Percentiles rank a stretch among this genome's conserved stretches.
Evolutionary conservation across 2,329 filamentous ascomycete genomes (phyloP).

Genomic region (Endoconidiophora laricicola): DNA sequence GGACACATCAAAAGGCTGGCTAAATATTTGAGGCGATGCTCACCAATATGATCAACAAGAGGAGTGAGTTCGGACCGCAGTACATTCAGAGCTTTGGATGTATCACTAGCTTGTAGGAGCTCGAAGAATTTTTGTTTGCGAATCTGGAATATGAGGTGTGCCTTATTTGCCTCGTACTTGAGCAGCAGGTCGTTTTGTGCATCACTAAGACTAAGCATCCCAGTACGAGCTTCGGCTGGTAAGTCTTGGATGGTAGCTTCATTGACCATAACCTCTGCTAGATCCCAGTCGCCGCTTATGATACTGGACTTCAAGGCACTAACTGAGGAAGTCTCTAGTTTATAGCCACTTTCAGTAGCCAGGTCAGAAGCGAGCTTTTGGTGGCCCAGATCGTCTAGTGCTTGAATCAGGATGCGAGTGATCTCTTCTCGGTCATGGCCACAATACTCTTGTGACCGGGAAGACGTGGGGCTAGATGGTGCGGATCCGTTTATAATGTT

Average conservation of each 20-base stretch:
- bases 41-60: constrained; percentile 62
- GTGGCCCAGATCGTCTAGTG: constrained; percentile 78
- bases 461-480: not conserved
- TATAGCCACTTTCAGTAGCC: constrained; percentile 66
- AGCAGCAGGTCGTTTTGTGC: not conserved
- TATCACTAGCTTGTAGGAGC: constrained; percentile 61
- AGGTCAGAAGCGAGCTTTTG: constrained; percentile 57
- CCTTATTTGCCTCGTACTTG: constrained; percentile 16
- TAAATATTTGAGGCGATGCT: constrained; percentile 31
- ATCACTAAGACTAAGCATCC: not conserved
- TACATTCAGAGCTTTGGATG: constrained; percentile 60
- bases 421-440: constrained; percentile 88
- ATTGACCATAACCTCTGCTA: constrained; percentile 69
- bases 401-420: constrained; percentile 81
- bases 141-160: constrained; percentile 73
- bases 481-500: constrained; percentile 10
- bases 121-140: constrained; percentile 93
- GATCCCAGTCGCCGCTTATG: constrained; percentile 61
- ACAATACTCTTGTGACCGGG: constrained; percentile 35
- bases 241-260: constrained; percentile 20
- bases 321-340: constrained; percentile 73
- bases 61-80: constrained; percentile 78
- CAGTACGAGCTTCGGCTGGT: not conserved
- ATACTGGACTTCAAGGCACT: constrained; percentile 73
- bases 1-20: constrained; percentile 85